These are phyloP conservation scores for Aspergillus pseudoviridinutans DNA, from an alignment of 2,329 filamentous ascomycete genomes.

Conservation along the genomic window DNA sequence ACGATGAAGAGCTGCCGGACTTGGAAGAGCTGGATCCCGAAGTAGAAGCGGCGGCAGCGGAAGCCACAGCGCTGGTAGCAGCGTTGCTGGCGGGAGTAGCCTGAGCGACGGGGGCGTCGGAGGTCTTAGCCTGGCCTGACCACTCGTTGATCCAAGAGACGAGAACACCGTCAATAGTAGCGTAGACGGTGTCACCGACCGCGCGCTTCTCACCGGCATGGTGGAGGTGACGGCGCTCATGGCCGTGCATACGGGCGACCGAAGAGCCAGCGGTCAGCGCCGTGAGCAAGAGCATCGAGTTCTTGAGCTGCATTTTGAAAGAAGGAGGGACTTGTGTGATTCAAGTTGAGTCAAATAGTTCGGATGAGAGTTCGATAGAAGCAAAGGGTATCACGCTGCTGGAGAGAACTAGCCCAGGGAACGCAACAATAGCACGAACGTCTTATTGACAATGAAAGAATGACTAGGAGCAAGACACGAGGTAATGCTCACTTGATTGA, in stretches of 20 bases:
- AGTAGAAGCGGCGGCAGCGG: slow-evolving; percentile 11
- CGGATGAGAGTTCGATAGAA: background rate
- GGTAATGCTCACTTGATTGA: slow-evolving; percentile 6
- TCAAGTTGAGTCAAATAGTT: slow-evolving; percentile 1
- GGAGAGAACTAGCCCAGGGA: slow-evolving; percentile 4
- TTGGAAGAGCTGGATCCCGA: slow-evolving; percentile 1
- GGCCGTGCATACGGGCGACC: slow-evolving; percentile 35
- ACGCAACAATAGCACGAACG: slow-evolving; percentile 5
- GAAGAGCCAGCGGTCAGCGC: slow-evolving; percentile 35
- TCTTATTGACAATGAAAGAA: slow-evolving; percentile 15
- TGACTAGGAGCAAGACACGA: slow-evolving; percentile 5
- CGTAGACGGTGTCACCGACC: slow-evolving; percentile 30
- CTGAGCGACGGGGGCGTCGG: slow-evolving; percentile 12
- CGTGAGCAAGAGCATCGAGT: slow-evolving; percentile 32
- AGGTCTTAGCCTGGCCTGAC: slow-evolving; percentile 20
- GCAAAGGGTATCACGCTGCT: slow-evolving; percentile 5
- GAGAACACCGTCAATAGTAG: slow-evolving; percentile 31
- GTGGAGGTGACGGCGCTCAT: slow-evolving; percentile 37
- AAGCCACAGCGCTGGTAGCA: slow-evolving; percentile 5
- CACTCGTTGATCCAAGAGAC: slow-evolving; percentile 36
- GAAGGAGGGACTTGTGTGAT: background rate
- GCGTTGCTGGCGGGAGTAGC: slow-evolving; percentile 13
- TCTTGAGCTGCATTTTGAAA: slow-evolving; percentile 37
- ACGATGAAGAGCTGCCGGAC: slow-evolving; percentile 1
- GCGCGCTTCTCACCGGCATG: slow-evolving; percentile 25